Evolutionary conservation across 192 early-diverging fungal genomes (phyloP).

Genomic region (Coemansia sp.): DNA sequence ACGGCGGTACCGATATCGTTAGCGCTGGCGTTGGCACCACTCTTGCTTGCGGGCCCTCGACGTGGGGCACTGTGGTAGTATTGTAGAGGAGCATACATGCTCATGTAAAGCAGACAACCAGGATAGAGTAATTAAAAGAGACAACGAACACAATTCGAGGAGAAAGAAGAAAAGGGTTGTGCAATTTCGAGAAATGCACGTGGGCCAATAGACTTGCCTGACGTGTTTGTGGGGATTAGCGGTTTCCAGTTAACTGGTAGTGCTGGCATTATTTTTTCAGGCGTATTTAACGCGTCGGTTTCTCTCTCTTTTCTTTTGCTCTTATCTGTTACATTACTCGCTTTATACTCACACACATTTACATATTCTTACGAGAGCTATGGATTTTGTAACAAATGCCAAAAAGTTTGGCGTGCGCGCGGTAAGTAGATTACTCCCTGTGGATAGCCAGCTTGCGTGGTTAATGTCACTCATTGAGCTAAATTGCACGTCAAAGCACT

Average conservation of each 20-base stretch:
- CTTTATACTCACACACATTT: background rate
- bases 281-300: background rate
- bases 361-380: conserved; percentile 9
- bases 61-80: conserved; percentile 9
- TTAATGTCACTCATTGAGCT: background rate
- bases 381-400: conserved; percentile 45
- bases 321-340: background rate
- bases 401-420: conserved; percentile 45
- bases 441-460: background rate
- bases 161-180: background rate
- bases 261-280: background rate
- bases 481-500: background rate
- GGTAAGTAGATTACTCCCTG: conserved; percentile 31
- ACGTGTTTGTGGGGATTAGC: background rate
- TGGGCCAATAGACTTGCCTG: background rate
- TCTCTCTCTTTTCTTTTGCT: background rate
- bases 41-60: background rate
- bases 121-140: background rate
- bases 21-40: background rate
- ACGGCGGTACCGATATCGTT: background rate
- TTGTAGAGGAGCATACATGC: conserved; percentile 17
- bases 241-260: background rate
- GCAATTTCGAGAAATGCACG: background rate
- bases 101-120: background rate
- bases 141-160: background rate